Evolutionary conservation across 2,329 filamentous ascomycete genomes (phyloP).

Genomic region (Epichloe elymi): DNA sequence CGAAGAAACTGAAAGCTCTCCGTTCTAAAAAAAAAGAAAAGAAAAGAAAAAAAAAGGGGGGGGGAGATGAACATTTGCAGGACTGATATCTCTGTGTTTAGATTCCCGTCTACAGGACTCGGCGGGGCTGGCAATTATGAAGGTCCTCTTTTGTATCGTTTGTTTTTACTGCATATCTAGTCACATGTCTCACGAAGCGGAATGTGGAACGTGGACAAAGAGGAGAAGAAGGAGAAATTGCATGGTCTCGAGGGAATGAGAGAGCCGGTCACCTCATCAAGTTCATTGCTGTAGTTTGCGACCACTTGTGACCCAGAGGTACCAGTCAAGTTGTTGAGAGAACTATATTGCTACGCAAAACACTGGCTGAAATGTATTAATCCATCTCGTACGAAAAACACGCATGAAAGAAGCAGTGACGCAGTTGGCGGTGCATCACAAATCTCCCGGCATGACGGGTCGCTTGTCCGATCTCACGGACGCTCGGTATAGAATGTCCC

Average conservation of each 20-base stretch:
- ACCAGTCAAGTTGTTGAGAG: no score
- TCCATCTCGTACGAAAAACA: background rate
- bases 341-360: no score
- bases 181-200: background rate
- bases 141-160: background rate
- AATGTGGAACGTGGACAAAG: background rate
- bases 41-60: rapidly evolving
- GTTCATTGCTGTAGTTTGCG: background rate
- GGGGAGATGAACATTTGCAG: background rate
- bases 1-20: background rate
- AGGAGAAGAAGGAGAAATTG: slow-evolving; percentile 8
- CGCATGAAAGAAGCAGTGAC: background rate
- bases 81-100: background rate
- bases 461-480: background rate
- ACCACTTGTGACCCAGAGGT: no score
- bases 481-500: slow-evolving; percentile 1
- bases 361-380: background rate
- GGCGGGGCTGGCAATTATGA: background rate
- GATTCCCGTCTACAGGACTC: background rate
- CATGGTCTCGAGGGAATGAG: slow-evolving; percentile 23
- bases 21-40: background rate
- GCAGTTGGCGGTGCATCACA: background rate
- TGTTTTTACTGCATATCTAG: background rate
- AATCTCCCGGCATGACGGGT: background rate
- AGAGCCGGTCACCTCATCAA: slow-evolving; percentile 22